phyloP scores from a whole-genome alignment of 306 rosid species.

The Prunus persica region DNA sequence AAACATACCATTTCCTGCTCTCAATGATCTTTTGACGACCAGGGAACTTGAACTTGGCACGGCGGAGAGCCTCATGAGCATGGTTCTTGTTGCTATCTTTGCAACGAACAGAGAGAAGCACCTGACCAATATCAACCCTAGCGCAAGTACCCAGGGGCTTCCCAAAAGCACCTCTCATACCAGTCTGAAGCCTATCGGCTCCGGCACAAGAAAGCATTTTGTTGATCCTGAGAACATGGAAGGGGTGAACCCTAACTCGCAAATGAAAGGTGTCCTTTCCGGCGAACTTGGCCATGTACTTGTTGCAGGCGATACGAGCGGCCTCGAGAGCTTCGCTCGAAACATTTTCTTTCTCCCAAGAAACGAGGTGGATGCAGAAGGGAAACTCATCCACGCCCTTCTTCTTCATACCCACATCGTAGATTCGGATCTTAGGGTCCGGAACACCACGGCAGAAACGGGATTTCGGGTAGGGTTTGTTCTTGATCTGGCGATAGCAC shows the following conservation, averaged over 20 bases:
- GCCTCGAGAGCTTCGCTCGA: constrained; percentile 78
- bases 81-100: constrained; percentile 51
- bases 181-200: constrained; percentile 87
- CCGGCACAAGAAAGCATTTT: constrained; percentile 97
- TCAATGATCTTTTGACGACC: constrained; percentile 79
- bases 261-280: constrained; percentile 80
- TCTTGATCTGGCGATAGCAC: constrained; percentile 73
- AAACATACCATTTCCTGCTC: constrained; percentile 65
- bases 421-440: constrained; percentile 67
- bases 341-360: constrained; percentile 91
- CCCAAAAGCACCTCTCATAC: constrained; percentile 89
- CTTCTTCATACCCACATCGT: constrained; percentile 94
- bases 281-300: constrained; percentile 71
- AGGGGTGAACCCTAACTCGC: constrained; percentile 79
- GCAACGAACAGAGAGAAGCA: constrained; percentile 66
- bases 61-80: constrained; percentile 75
- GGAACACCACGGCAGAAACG: constrained; percentile 71
- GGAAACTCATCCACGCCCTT: constrained; percentile 93
- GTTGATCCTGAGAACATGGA: constrained; percentile 76
- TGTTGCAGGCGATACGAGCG: constrained; percentile 75
- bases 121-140: constrained; percentile 74
- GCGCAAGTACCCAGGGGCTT: constrained; percentile 84
- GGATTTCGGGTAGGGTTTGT: constrained; percentile 67
- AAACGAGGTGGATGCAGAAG: constrained; percentile 82
- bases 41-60: constrained; percentile 76